Evolutionary conservation across 2,329 filamentous ascomycete species (phyloP), one percentile per base, ranked within the genome.

Genomic region (Talaromyces albobiverticillius): DNA sequence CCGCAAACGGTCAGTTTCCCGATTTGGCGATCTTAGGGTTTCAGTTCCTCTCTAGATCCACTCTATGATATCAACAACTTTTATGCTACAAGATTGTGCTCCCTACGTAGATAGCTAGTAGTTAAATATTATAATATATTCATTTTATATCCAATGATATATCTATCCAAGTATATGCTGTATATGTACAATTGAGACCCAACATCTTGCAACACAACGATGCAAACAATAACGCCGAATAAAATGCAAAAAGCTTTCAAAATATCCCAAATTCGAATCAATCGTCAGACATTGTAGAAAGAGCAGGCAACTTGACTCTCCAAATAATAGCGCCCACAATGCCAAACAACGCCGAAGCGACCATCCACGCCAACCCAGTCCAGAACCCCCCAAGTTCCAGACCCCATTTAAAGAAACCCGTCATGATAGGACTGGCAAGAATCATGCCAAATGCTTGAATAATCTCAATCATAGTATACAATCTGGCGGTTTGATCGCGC

Each of bases 381-480:
- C 77, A 80, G 4, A 64, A 57, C 3, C 71, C 71, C 1, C 77
- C 78, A 7, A 78, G 53, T 10, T 74, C 67, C 53, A 80, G 67
- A 0, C 77, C 78, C 53, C 74, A 63, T 29, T 76, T 71, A 56
- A 80, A 79, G 13, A 77, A 62, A 8, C 67, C 64, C 2, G 76
- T 77, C 38, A 80, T 69, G 4, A 75, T 60, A 3, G 78, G 69
- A 22, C 76, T 78, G 3, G 76, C 76, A 29, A 79, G 61, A 55
- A 80, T 72, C 22, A 71, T 69, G 6, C 78, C 77, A 9, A 79
- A 61, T 14, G 73, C 71, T 57, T 79, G 76, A 3, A 78, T 64
- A 18, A 79, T 74, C 26, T 76, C 76, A 54, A 80, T 73, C 1
- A 78, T 70, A 4, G 76, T 77, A 60, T 78, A 80, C 13, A 80